Evolutionary conservation across 176 grass and related monocot species (phyloP).

Genomic region (Coix lacrymajobi): DNA sequence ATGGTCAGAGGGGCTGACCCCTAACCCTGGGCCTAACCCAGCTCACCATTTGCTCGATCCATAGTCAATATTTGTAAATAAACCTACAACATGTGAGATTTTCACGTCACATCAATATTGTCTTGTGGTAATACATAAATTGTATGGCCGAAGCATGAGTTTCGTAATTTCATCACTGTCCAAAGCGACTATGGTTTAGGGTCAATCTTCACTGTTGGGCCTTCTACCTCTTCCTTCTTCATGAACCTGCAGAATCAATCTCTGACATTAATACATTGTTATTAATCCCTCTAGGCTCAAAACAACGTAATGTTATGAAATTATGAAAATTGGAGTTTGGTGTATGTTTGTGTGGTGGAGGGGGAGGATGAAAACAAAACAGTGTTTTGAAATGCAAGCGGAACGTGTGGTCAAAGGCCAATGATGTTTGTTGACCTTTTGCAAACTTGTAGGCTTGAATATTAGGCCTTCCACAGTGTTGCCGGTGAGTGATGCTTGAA

Average conservation of each 20-base stretch:
- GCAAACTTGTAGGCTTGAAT: not conserved
- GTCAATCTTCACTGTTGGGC: not conserved
- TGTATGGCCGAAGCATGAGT: not conserved
- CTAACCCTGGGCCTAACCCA: not conserved
- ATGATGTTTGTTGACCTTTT: not conserved
- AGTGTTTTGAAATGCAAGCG: no score
- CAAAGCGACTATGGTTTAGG: not conserved
- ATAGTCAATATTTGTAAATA: not conserved
- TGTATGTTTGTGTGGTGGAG: no score
- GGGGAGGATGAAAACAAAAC: no score
- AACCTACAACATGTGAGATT: not conserved
- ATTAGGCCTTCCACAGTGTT: not conserved
- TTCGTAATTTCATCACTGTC: not conserved
- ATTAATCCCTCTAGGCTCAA: not conserved
- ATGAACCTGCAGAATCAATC: constrained; percentile 29
- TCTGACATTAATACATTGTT: not conserved
- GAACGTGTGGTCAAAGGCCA: no score
- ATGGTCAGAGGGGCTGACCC: not conserved
- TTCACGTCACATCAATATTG: not conserved
- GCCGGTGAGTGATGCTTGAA: no score
- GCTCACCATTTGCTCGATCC: not conserved
- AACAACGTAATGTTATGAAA: not conserved
- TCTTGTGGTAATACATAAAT: not conserved
- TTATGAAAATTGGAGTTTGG: not conserved
- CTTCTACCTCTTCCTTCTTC: constrained; percentile 43